Base-by-base conservation (phyloP, 306 rosid species). In the Cucumis cinereus region DNA sequence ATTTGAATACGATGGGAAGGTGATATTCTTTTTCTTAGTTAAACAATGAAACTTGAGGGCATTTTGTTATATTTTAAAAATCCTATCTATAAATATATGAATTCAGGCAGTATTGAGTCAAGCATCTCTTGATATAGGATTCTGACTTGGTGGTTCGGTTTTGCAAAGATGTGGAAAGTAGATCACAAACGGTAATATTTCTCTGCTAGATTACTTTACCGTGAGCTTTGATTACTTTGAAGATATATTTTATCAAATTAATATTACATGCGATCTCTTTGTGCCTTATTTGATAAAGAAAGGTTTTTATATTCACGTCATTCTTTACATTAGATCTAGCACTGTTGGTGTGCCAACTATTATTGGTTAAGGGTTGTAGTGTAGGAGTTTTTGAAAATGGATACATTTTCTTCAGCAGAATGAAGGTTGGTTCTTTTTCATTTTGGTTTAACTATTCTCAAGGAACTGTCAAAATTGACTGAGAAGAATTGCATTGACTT, bases 101-200 rank as follows among this genome's bases (percentile, higher is more conserved):
- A 45, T 68, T 60, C 28, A 49, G 67, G 62, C 78, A 47, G 43
- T 83, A 70, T 77, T 85, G 50, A 77, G 66, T 28, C 77, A 8
- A 43, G 45, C 75, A 83, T 85, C 14, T 23, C 43, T 80, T 52
- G 75, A 35, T 82, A 77, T 93, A 90, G 96, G 88, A 76, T 58
- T n/a, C 94, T 61, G 99, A 94, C 73, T 80, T 92, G 89, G 92
- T 64, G 53, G 79, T 94, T 77, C 92, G 90, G 26, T 94, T 94
- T 70, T 92, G 99, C 82, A 94, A 92, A 81, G 99, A 94, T 36
- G 99, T 94, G 78, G 96, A 94, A 86, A 88, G 74, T 79, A 83
- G 99, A 90, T 87, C 97, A 4, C 97, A 89, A 82, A 73, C 76
- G 97, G 97, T 92, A 91, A 82, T 62, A 23, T 71, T 83, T 66